phyloP scores from a whole-genome alignment of 2,329 filamentous ascomycete genomes.

The Colletotrichum euphorbiae region DNA sequence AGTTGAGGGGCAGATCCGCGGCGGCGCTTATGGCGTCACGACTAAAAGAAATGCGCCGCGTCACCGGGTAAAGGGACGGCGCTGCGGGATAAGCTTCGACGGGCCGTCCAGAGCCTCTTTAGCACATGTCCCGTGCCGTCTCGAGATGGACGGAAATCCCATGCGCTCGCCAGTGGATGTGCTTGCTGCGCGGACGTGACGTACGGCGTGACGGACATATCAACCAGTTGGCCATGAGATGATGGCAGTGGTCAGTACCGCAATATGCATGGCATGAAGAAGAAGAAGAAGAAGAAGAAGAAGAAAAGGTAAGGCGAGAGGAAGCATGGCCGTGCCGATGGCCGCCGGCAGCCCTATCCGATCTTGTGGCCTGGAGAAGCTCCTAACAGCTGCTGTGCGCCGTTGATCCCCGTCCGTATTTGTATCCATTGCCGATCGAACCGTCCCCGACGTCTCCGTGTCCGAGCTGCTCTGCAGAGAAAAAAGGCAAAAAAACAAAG shows the following conservation, averaged over 20 bases:
- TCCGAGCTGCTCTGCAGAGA: too few relatives aligned
- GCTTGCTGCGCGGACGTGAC: conserved; percentile 5
- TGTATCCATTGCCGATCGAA: conserved; percentile 6
- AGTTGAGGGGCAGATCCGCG: conserved; percentile 7
- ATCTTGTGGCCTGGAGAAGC: too few relatives aligned
- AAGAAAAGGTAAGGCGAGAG: too few relatives aligned
- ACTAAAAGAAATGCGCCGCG: conserved; percentile 10
- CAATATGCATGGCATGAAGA: conserved; percentile 3
- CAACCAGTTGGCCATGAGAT: background rate
- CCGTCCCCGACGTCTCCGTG: conserved; percentile 1
- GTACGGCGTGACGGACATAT: background rate
- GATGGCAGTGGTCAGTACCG: conserved; percentile 2
- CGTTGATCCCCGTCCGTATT: too few relatives aligned
- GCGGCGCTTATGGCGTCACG: conserved; percentile 38
- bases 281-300: too few relatives aligned
- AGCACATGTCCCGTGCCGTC: background rate
- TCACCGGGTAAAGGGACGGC: background rate
- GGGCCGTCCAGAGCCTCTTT: conserved; percentile 9
- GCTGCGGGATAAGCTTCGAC: conserved; percentile 21
- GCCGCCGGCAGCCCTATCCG: too few relatives aligned
- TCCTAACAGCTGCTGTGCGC: too few relatives aligned
- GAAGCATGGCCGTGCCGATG: too few relatives aligned
- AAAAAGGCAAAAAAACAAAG: too few relatives aligned
- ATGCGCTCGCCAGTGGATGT: background rate
- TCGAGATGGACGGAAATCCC: background rate